Evolutionary conservation across 1,284 basidiomycete species (phyloP), one percentile per base, ranked within the genome.

Genomic region (Pterula multifida): DNA sequence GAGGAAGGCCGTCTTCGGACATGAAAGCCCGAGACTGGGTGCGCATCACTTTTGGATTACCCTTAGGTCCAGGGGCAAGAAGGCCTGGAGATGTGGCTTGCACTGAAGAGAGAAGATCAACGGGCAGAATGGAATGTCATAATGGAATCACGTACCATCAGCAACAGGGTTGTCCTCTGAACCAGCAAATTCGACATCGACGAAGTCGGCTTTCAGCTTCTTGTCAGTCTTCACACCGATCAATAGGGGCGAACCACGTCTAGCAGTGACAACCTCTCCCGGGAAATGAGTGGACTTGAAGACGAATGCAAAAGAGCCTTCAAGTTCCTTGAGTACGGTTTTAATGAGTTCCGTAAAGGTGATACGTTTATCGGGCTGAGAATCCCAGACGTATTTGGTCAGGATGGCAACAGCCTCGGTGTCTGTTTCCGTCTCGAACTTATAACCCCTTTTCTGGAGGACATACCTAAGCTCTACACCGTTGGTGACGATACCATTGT

Each of bases 401-500:
- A 99, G 84, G 57, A 95, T 93, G 46, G 95, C 94, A 52, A 96
- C 96, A 36, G 90, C 89, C 69, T 99, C 96, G 3, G 96, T 98
- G 67, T 99, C 96, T 25, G 96, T 99, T 59, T 99, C 96, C 49
- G 89, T 90, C 68, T 89, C 84, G 63, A 98, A 98, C 57, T 76
- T 79, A 78, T 89, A 98, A 35, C 96, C 96, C 53, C 93, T 83
- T 73, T 98, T 98, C 68, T 93, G 87, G 53, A 99, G 79, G 49
- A 99, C 92, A 59, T 90, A 79, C 58, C 89, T 81, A 61, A 99
- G 84, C 61, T 95, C 95, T 53, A 72, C 70, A 60, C 76, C 84
- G 76, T 98, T 98, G 68, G 96, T 99, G 61, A 98, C 95, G 65
- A 98, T 98, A 67, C 96, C 96, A 63, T 99, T 98, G 78, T 99